Evolutionary conservation across 345 rosid species (phyloP), one percentile per base, ranked within the genome.

Genomic region (Euclidium syriacum): DNA sequence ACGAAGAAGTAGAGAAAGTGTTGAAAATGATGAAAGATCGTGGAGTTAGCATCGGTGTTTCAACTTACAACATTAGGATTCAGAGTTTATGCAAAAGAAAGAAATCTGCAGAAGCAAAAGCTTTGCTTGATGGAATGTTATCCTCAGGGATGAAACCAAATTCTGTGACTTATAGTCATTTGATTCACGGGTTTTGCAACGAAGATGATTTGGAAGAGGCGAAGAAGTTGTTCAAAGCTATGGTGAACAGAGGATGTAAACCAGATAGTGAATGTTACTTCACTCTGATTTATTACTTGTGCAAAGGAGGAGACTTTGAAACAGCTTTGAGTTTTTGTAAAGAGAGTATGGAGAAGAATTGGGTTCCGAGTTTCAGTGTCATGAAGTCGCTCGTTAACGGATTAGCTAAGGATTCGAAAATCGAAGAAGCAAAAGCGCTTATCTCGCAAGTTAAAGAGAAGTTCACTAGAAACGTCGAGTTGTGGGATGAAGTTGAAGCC

Each of bases 401-500:
- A 25, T 58, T 94, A 36, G 88, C 78, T 0, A 63, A 77, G 3
- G 30, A 24, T 6, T 79, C 85, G 0, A 87, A 80, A 56, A 80
- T 85, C 2, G 78, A 67, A 0, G 90, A 87, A 74, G 99, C 96
- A 0, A 79, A 75, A 40, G 81, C 75, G 61, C 81, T 87, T 15
- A 63, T 83, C 25, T 68, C 43, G 56, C 60, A 67, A 29, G 69
- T 94, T 35, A 90, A 87, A 78, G 73, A 73, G 76, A 80, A 57
- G 73, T 81, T 94, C 68, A 5, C 76, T 0, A 80, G 67, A 67
- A 83, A 74, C 12, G 66, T 38, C 3, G 81, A 77, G 47, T 20
- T 71, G 75, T 94, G 99, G 99, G 73, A 81, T 55, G 99, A 87
- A 68, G 67, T 94, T 3, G 96, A 87, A 77, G 88, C 94, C 1